Base-by-base conservation (phyloP, 73 alveolate species). In the Loxodes magnus region DNA sequence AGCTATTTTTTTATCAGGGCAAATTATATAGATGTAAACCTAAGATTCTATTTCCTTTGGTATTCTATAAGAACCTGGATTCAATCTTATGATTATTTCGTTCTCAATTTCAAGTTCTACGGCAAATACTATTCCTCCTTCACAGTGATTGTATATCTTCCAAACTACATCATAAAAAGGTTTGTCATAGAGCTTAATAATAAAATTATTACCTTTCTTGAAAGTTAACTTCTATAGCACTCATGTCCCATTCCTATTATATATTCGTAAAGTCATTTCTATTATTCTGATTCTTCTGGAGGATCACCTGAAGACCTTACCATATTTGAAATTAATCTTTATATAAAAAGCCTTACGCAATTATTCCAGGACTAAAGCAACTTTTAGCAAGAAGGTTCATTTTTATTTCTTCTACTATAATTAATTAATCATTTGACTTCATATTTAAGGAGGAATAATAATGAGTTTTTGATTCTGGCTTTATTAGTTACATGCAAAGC, bases 311-410 rank as follows among this genome's bases (percentile, higher is more conserved):
- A 82, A 12, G 96, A 79, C 2, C 87, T 67, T 36, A 80, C 79
- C 9, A 87, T 65, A 64, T 92, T 92, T 0, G 95, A 69, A 19
- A 79, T 57, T 74, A 63, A 38, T 19, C 12, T 7, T 10, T 10
- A 9, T 30, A 10, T 30, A 7, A 10, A 30, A 30, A 10, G 41
- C 41, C 29, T 7, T 54, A 30, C 1, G 97, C 84, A 0, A 87
- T 92, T 22, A 92, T 72, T 10, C 98, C 98, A 34, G 98, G 98
- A 31, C 89, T 72, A 51, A 92, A 75, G 56, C 98, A 92, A 21
- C 93, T 72, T 77, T 87, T 92, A 15, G 95, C 94, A 22, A 92
- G 74, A 25, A 65, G 44, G 35, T 51, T 55, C 79, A 65, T 65
- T 36, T 75, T 74, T 58, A 44, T 37, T 35, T 83, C 91, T 57